Evolutionary conservation across 2,329 filamentous ascomycete species (phyloP).

Genomic region (Sodiomyces alkalinus): DNA sequence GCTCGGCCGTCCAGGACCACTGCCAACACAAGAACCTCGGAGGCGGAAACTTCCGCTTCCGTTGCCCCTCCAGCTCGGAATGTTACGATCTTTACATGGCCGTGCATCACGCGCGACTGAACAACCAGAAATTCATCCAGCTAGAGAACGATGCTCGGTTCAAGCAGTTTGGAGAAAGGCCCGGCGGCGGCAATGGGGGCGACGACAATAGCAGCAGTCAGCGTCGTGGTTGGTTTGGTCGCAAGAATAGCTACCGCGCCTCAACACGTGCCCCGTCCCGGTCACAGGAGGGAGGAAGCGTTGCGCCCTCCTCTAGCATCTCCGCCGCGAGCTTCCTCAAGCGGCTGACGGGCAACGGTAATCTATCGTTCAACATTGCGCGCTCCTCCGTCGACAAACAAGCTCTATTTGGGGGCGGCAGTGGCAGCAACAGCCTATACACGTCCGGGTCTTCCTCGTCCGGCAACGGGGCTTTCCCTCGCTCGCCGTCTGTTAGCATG

Average conservation of each 20-base stretch:
- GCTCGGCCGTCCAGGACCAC: conserved; percentile 62
- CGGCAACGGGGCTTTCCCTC: conserved; percentile 30
- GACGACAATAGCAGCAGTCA: conserved; percentile 30
- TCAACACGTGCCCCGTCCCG: conserved; percentile 45
- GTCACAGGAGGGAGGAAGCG: conserved; percentile 62
- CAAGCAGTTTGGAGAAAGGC: conserved; percentile 53
- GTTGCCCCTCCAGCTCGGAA: conserved; percentile 60
- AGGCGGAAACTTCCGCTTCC: conserved; percentile 73
- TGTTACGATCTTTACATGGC: conserved; percentile 71
- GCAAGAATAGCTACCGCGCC: conserved; percentile 50
- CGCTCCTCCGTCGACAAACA: conserved; percentile 56
- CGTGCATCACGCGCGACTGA: conserved; percentile 77
- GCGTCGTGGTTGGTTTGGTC: conserved; percentile 42
- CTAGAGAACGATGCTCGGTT: conserved; percentile 51
- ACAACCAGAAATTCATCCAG: conserved; percentile 76
- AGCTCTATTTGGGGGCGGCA: conserved; percentile 32
- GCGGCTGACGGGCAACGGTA: conserved; percentile 55
- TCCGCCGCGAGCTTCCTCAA: conserved; percentile 66
- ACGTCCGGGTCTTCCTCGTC: conserved; percentile 40
- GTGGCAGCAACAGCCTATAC: conserved; percentile 44
- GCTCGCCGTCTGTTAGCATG: conserved; percentile 44
- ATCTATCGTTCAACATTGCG: conserved; percentile 64
- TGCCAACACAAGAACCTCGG: conserved; percentile 55
- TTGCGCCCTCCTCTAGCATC: conserved; percentile 39
- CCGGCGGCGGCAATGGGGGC: conserved; percentile 31